Conservation (phyloP, 2,329 filamentous ascomycete genomes). For the Hypoxylon sp. region DNA sequence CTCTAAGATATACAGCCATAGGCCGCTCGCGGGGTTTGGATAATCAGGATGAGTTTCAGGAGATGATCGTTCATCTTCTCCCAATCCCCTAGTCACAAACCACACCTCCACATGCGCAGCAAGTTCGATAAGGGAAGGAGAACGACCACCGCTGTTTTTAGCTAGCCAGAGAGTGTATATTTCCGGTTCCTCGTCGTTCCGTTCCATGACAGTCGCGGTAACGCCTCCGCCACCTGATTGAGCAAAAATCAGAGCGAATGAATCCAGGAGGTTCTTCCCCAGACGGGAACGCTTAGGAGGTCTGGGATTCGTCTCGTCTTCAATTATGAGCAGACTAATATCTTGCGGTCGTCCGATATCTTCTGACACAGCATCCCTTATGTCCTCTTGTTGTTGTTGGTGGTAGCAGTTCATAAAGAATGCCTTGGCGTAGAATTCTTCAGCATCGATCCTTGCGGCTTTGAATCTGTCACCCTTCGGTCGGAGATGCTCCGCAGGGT, state of each 20-base stretch:
- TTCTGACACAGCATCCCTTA: neutral
- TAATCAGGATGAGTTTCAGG: neutral
- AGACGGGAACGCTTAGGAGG: neutral
- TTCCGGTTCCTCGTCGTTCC: neutral
- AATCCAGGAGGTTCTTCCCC: slow-evolving; percentile 25
- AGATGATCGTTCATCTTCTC: neutral
- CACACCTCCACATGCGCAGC: neutral
- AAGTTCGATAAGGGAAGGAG: neutral
- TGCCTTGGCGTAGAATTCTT: neutral
- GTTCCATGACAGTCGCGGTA: slow-evolving; percentile 12
- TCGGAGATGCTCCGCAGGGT: neutral
- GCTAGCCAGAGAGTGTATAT: slow-evolving; percentile 4
- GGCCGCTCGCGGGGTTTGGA: neutral
- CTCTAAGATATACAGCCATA: neutral
- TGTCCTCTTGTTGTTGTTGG: neutral
- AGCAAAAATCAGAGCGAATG: slow-evolving; percentile 24
- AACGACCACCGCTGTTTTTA: neutral
- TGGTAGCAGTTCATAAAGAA: neutral
- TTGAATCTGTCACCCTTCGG: neutral
- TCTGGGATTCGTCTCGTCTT: neutral
- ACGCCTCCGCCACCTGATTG: neutral
- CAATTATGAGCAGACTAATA: neutral
- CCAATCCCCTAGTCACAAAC: neutral
- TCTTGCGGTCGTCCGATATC: neutral
- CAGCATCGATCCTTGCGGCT: neutral